Base-by-base conservation (phyloP, 2,329 filamentous ascomycete genomes). In the Coniosporium tulheliwenetii region DNA sequence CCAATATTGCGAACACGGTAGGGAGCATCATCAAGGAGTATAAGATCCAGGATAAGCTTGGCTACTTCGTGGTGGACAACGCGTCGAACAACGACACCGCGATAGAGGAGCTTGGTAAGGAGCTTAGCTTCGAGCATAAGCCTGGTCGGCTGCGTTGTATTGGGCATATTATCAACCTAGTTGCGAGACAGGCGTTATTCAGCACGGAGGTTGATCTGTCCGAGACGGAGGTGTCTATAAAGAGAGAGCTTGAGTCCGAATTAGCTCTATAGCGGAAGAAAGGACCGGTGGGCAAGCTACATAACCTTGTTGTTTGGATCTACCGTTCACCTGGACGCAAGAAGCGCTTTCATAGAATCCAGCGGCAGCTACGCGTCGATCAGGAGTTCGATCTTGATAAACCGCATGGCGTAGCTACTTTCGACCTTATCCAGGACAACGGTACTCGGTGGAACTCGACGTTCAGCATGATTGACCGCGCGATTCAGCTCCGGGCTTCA, bases 61-160 rank as follows among this genome's bases (percentile, higher is more conserved):
- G 41, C 14, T 48, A 43, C 40, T 47, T 48, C 39, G 43, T 47
- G 10, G 36, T 43, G 19, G 41, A 47, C 44, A 49, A 49, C 30
- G 47, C 46, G 10, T 10, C 13, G 5, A 48, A 43, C 39, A 49
- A 49, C 38, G 40, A 36, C 19, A 41, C 37, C 9, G 40, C 30
- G 16, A 12, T 47, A 9, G 8, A 39, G 8, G 12, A 26, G 5
- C 40, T 46, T 5, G 44, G 36, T 8, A 40, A 40, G 10, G 36
- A 43, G 39, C 46, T 42, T 29, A 10, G 39, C 16, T 46, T 46
- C 31, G 31, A 36, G 2, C 10, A 5, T 5, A 13, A 37, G 4
- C 31, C 38, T 29, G 13, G 40, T 2, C 33, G 39, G 38, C 36
- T 48, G 14, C 43, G 41, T 32, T 48, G 41, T 32, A 48, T 43